Base-by-base conservation (phyloP, 148 eudicot genomes). In the Vaccinium myrtillus region DNA sequence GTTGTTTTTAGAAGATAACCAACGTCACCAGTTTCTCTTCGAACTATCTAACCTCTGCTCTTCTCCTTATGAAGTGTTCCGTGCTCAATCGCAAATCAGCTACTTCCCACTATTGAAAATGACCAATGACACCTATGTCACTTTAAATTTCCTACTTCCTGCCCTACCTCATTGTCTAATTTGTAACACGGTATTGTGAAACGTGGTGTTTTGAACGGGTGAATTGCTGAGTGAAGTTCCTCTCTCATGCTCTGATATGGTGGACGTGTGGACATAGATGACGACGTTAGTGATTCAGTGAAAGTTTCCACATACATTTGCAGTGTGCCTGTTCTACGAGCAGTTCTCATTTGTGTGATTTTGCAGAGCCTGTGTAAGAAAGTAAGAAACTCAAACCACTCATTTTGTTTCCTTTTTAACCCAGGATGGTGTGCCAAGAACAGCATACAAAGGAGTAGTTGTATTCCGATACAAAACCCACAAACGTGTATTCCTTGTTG, bases 361-460 rank as follows among this genome's bases (percentile, higher is more conserved):
- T 13, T 32, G 65, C 54, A 14, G 30, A 16, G 27, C 54, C 58
- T 48, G 4, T 65, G 69, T 19, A 8, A 6, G 69, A 39, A 43
- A 82, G 69, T 19, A 14, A 12, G 69, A 53, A 54, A 77, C 14
- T 65, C 21, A 14, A 3, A 0, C 63, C 6, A 16, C 8, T 21
- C 53, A 18, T 61, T 63, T 27, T 51, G 32, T 75, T 65, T 83
- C 23, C 61, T 39, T 61, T 76, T 84, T 84, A 78, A 84, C 75
- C 48, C 92, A 95, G 99, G 99, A 95, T 90, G 98, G 98, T 80
- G 84, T 95, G 76, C 99, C 99, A 30, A 89, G 99, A 88, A 87
- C 99, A 78, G 96, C 98, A 85, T 97, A 94, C 88, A 93, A 97
- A 91, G 99, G 98, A 67, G 91, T 93, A 16, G 98, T 93, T 5